Conservation (phyloP, 805 yeast genomes). For the Yueomyces sinensis region DNA sequence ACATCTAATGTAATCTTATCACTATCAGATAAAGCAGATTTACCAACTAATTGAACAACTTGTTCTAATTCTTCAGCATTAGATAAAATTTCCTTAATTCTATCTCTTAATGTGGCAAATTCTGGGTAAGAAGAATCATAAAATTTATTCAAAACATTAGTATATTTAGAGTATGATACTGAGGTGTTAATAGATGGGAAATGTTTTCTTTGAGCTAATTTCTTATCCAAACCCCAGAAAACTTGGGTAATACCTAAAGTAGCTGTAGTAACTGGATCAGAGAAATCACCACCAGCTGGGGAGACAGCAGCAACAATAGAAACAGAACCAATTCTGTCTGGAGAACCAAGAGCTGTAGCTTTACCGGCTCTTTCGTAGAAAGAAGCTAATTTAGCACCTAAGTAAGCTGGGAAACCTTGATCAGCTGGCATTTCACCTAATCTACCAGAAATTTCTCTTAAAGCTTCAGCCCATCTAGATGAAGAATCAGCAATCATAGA, state of each 20-base stretch:
- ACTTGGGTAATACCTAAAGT: constrained; percentile 99
- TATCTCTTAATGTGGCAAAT: constrained; percentile 80
- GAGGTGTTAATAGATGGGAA: constrained; percentile 98
- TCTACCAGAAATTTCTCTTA: constrained; percentile 99
- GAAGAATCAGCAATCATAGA: constrained; percentile 99
- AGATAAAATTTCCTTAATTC: constrained; percentile 85
- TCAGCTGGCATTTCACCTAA: constrained; percentile 99
- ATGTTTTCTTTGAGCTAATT: constrained; percentile 98
- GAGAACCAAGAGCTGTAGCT: constrained; percentile 89
- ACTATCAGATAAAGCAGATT: constrained; percentile 90
- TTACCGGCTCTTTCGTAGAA: constrained; percentile 99
- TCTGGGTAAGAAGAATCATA: constrained; percentile 83
- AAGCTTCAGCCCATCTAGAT: constrained; percentile 99
- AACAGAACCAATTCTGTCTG: constrained; percentile 92
- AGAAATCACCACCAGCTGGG: constrained; percentile 99
- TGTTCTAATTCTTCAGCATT: constrained; percentile 98
- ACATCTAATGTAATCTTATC: constrained; percentile 96
- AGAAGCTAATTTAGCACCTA: constrained; percentile 97
- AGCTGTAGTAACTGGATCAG: constrained; percentile 97
- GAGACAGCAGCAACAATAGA: constrained; percentile 99
- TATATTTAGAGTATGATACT: constrained; percentile 93
- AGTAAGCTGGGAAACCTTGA: constrained; percentile 99
- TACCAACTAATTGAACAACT: constrained; percentile 98
- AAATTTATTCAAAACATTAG: constrained; percentile 71
- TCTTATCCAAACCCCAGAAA: constrained; percentile 99